Percentiles rank a stretch among this genome's conserved stretches.
Conservation (phyloP, 164 flowering plant species). For the grape (Vitis vinifera) region DNA sequence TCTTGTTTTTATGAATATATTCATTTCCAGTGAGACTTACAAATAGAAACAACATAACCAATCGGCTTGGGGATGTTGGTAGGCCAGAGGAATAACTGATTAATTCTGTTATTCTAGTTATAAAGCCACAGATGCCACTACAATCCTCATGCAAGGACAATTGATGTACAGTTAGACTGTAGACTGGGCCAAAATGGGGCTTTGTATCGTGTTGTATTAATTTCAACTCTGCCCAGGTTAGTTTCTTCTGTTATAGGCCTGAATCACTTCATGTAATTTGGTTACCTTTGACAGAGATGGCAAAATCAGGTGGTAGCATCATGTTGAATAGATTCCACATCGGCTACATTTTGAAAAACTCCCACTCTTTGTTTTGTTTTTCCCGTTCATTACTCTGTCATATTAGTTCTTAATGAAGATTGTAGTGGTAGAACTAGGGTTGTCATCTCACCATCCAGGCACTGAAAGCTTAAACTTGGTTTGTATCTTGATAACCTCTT, state of each 20-base stretch:
- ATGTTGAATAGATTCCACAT: too few relatives aligned
- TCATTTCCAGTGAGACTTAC: constrained; percentile 12
- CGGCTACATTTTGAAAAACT: too few relatives aligned
- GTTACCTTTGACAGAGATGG: too few relatives aligned
- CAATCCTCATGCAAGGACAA: background rate
- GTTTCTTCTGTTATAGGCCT: background rate
- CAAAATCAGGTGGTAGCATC: too few relatives aligned
- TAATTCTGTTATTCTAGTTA: constrained; percentile 1
- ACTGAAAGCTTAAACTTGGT: too few relatives aligned
- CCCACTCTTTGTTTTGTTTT: too few relatives aligned
- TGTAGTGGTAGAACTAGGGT: too few relatives aligned
- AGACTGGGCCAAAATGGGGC: background rate
- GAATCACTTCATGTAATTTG: too few relatives aligned
- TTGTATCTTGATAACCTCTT: too few relatives aligned
- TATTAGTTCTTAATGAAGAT: too few relatives aligned
- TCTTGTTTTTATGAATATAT: background rate
- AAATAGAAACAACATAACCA: background rate
- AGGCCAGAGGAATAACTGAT: background rate
- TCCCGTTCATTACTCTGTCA: too few relatives aligned
- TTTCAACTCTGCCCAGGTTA: background rate
- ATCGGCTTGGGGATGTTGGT: background rate
- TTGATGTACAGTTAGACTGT: constrained; percentile 6
- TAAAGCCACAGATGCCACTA: background rate
- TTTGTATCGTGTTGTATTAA: background rate
- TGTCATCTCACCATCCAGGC: too few relatives aligned